Conservation (phyloP, 192 early-diverging fungal genomes). For the Mortierella hygrophila region DNA sequence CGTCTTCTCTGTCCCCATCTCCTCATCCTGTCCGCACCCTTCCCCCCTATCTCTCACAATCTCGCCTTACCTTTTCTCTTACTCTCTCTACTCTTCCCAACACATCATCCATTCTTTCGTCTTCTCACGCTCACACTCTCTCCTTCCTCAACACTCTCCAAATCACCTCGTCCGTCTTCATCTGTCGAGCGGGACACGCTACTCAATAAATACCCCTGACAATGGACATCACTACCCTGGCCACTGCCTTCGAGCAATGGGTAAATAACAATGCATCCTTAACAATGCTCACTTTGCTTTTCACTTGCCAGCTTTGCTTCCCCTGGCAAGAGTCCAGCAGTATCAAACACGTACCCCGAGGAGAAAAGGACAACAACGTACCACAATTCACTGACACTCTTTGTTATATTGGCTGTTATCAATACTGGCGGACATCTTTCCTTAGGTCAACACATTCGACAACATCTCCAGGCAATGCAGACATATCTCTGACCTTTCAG, state of each 20-base stretch:
- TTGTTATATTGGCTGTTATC: neutral
- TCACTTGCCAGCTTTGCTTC: neutral
- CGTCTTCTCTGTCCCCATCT: neutral
- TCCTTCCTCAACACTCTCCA: neutral
- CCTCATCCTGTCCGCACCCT: neutral
- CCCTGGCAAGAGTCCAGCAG: no score
- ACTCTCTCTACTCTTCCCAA: slow-evolving; percentile 1
- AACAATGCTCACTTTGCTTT: neutral
- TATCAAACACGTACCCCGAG: neutral
- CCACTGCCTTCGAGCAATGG: slow-evolving; percentile 57
- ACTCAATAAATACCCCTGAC: slow-evolving; percentile 1
- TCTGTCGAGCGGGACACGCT: neutral
- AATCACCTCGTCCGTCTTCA: neutral
- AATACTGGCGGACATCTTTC: neutral
- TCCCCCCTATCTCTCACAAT: neutral
- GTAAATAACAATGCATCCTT: slow-evolving; percentile 24
- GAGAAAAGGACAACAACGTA: neutral
- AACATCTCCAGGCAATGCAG: slow-evolving; percentile 59
- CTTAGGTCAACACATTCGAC: slow-evolving; percentile 76
- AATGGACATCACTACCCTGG: slow-evolving; percentile 35
- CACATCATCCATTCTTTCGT: neutral
- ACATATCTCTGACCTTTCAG: slow-evolving; percentile 76
- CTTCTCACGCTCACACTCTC: neutral
- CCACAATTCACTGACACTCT: neutral
- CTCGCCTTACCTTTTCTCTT: neutral